phyloP scores from a whole-genome alignment of 768 basidiomycete genomes.

The Nidularia sp. region DNA sequence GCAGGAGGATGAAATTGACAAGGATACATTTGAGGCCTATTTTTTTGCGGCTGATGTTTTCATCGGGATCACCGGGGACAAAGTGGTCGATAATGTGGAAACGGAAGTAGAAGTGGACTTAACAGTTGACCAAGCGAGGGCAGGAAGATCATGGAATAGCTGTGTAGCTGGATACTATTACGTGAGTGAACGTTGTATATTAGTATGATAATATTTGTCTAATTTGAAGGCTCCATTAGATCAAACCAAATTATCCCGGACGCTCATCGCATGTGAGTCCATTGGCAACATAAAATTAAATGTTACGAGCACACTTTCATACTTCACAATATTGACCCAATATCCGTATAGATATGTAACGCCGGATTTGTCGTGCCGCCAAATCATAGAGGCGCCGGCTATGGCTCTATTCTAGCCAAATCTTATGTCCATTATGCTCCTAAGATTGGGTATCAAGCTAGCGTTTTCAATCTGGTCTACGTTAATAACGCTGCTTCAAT shows the following conservation, averaged over 20 bases:
- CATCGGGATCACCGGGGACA: slow-evolving; percentile 46
- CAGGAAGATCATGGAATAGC: slow-evolving; percentile 57
- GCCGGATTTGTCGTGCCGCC: slow-evolving; percentile 82
- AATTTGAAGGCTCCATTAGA: no score
- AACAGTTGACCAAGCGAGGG: slow-evolving; percentile 39
- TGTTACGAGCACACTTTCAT: no score
- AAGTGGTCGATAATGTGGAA: slow-evolving; percentile 14
- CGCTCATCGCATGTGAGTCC: slow-evolving; percentile 81
- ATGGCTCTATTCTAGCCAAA: slow-evolving; percentile 68
- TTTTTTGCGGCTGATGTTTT: slow-evolving; percentile 79
- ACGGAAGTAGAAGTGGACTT: slow-evolving; percentile 15
- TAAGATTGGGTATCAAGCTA: slow-evolving; percentile 67
- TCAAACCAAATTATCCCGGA: slow-evolving; percentile 89
- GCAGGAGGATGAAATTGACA: slow-evolving; percentile 60
- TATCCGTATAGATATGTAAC: slow-evolving; percentile 68
- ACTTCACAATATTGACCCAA: no score
- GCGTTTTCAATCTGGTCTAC: slow-evolving; percentile 91
- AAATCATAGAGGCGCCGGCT: slow-evolving; percentile 55
- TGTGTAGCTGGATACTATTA: slow-evolving; percentile 79
- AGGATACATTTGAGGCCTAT: slow-evolving; percentile 62
- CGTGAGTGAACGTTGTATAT: no score
- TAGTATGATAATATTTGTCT: no score
- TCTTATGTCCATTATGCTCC: slow-evolving; percentile 84
- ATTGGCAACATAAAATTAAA: neutral
- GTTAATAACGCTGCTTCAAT: slow-evolving; percentile 76